phyloP scores from a whole-genome alignment of 257 asterid species.

The Ophiorrhiza pumila region DNA sequence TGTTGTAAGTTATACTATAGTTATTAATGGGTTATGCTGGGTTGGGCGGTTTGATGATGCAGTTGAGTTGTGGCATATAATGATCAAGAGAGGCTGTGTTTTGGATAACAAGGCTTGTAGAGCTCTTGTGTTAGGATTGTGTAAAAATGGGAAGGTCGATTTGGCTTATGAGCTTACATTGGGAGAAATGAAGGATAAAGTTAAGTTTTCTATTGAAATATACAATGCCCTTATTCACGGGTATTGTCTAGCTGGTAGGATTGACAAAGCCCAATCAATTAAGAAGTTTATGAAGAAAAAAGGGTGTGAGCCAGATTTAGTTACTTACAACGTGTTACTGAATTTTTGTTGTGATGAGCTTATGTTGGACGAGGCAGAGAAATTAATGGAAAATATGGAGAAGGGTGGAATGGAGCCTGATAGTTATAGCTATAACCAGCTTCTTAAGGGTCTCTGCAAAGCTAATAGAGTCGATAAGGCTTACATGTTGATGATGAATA shows the following conservation, averaged over 20 bases:
- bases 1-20: conserved; percentile 71
- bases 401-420: conserved; percentile 61
- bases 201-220: conserved; percentile 48
- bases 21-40: conserved; percentile 59
- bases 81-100: conserved; percentile 57
- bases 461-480: conserved; percentile 78
- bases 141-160: conserved; percentile 73
- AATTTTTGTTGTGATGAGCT: conserved; percentile 65
- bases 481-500: conserved; percentile 46
- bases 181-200: conserved; percentile 75
- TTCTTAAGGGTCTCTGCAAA: conserved; percentile 81
- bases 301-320: conserved; percentile 82
- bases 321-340: conserved; percentile 71
- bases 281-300: conserved; percentile 74
- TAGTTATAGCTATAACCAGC: conserved; percentile 75
- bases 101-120: conserved; percentile 80
- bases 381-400: conserved; percentile 68
- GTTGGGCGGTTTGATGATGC: conserved; percentile 60
- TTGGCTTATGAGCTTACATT: conserved; percentile 92
- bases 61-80: conserved; percentile 60
- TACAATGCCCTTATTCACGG: conserved; percentile 75
- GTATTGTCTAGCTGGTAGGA: conserved; percentile 75
- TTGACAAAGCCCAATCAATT: conserved; percentile 80
- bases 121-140: conserved; percentile 80
- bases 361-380: conserved; percentile 75